Conservation (phyloP, 129 eudicot genomes). For the sunflower (Helianthus annuus) region HanXRQr2.0-SUNRISE NC_035434.2:126974609-126975108, state of each 20-base stretch:
- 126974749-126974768: too few species aligned
- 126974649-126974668: too few species aligned
- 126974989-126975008: conserved; percentile 41
- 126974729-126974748: too few species aligned
- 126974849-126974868: conserved; percentile 85
- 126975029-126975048: conserved; percentile 88
- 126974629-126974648: conserved; percentile 56
- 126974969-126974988: conserved; percentile 37
- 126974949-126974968: conserved; percentile 54
- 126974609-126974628: conserved; percentile 81
- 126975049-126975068: conserved; percentile 88
- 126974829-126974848: conserved; percentile 83
- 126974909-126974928: conserved; percentile 80
- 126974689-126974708: too few species aligned
- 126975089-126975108: conserved; percentile 85
- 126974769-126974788: too few species aligned
- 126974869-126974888: conserved; percentile 80
- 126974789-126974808: too few species aligned
- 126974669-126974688: too few species aligned
- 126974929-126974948: conserved; percentile 71
- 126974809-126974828: conserved; percentile 61
- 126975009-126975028: conserved; percentile 71
- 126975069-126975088: conserved; percentile 61
- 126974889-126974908: conserved; percentile 86
- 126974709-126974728: too few species aligned